Conservation (phyloP, 805 yeast species). For the Metschnikowia noctiluminum region DNA sequence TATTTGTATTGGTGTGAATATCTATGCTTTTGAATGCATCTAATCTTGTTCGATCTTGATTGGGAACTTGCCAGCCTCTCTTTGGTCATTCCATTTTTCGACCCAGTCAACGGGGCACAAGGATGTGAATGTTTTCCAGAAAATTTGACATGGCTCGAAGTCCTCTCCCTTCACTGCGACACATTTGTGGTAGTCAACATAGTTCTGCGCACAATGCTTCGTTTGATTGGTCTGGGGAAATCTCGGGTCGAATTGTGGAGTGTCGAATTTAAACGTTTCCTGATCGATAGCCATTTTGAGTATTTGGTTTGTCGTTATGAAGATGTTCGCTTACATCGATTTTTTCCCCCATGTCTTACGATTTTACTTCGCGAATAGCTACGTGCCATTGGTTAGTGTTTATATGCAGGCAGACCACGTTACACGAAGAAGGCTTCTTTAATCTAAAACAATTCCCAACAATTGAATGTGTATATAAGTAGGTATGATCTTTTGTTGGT, state of each 20-base stretch:
- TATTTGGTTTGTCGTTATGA: slow-evolving; percentile 3
- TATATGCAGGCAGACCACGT: slow-evolving; percentile 7
- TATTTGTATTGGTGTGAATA: slow-evolving; percentile 1
- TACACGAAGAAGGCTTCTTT: no score
- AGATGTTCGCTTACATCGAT: background rate
- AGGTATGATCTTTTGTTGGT: no score
- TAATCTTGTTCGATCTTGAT: slow-evolving; percentile 29
- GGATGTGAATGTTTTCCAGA: slow-evolving; percentile 85
- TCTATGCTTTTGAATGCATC: slow-evolving; percentile 3
- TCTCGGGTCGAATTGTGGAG: slow-evolving; percentile 37
- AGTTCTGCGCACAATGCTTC: slow-evolving; percentile 97
- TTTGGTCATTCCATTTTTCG: slow-evolving; percentile 85
- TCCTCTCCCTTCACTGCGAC: slow-evolving; percentile 96
- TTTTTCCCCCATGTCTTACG: slow-evolving; percentile 12
- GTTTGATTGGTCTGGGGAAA: slow-evolving; percentile 97
- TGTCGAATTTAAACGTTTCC: slow-evolving; percentile 40
- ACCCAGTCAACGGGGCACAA: slow-evolving; percentile 84
- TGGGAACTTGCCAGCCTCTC: slow-evolving; percentile 52
- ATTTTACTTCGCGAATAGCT: slow-evolving; percentile 21
- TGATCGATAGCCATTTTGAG: slow-evolving; percentile 35
- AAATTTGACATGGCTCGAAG: slow-evolving; percentile 94
- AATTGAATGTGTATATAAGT: background rate
- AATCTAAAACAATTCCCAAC: background rate
- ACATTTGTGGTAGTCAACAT: slow-evolving; percentile 97
- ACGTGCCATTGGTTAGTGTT: slow-evolving; percentile 16